Conservation (phyloP, 2,329 filamentous ascomycete species). For the Fusarium odoratissimum region DNA sequence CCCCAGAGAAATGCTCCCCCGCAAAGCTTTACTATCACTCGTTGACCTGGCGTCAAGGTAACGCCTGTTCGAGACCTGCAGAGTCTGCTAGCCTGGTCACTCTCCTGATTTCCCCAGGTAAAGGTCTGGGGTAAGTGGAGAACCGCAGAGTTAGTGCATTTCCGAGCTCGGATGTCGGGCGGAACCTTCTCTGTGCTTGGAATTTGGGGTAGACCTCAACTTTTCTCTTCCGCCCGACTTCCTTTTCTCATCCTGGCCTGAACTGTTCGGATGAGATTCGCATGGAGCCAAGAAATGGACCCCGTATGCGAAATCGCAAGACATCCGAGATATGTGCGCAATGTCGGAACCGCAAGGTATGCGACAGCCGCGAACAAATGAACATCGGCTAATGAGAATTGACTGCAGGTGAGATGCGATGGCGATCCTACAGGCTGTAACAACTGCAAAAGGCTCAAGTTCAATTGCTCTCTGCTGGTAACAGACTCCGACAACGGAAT, state of each 20-base stretch:
- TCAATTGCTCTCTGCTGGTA: constrained; percentile 3
- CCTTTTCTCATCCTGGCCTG: neutral
- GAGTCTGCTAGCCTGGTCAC: neutral
- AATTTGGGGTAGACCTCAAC: neutral
- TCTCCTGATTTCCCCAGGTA: constrained; percentile 16
- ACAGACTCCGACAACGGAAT: neutral
- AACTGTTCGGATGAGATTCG: neutral
- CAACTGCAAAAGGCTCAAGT: constrained; percentile 16
- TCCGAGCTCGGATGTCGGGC: constrained; percentile 20
- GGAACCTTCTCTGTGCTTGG: neutral
- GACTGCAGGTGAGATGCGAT: constrained; percentile 15
- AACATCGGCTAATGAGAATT: neutral
- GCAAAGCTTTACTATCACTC: neutral
- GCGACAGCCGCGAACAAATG: neutral
- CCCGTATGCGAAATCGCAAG: constrained; percentile 15
- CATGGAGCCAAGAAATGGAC: neutral
- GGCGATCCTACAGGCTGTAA: constrained; percentile 2
- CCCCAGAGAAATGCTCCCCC: neutral
- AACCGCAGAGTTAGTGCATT: neutral
- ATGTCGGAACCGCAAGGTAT: constrained; percentile 29
- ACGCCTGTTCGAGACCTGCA: neutral
- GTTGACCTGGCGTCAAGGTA: neutral
- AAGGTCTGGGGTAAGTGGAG: constrained; percentile 16
- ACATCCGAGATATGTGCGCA: constrained; percentile 27
- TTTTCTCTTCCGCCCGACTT: constrained; percentile 22